Base-by-base conservation (phyloP, 1,284 basidiomycete species). In the Irpex rosettiformis region DNA sequence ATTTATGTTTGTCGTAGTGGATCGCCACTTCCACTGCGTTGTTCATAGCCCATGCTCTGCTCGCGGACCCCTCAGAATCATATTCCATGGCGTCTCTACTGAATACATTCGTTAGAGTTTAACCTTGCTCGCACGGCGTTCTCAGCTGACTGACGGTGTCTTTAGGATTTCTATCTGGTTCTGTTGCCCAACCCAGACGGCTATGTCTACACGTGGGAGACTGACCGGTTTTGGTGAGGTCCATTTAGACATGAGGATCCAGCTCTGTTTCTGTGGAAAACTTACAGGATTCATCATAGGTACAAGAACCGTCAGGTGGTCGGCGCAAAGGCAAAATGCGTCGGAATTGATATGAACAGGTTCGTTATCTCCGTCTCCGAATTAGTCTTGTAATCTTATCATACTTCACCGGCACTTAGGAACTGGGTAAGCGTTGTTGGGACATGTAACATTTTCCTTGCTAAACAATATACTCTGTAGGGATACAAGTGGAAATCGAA, bases 161-260 rank as follows among this genome's bases (percentile, higher is more conserved):
- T 22, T 24, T 59, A 86, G 84, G 81, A 84, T 43, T 89, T 95
- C 69, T 85, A 91, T 56, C 80, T 95, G 60, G 77, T 96, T 7
- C 91, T 93, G 0, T 76, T 85, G 0, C 83, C 91, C 4, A 96
- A 95, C 67, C 91, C 91, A 4, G 93, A 96, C 66, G 93, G 93
- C 0, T 94, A 93, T 67, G 80, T 67, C 1, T 69, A 70, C 51
- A 72, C 82, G 25, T 85, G 83, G 83, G 80, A 85, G 55, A 72
- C 69, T 22, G 85, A 91, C 60, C 81, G 93, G 1, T 82, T 90
- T 64, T 95, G 92, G 92, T 83, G 45, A 59, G 62, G 49, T 4
- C n/a, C 21, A 45, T 21, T 45, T 51, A 25, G 24, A 29, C 25
- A 52, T 28, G 13, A 28, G 18, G 5, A 33, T 16, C 42, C 10